These are phyloP conservation scores for Fusarium sp. DNA, from an alignment of 2,329 filamentous ascomycete species.

Conservation along the genomic window DNA sequence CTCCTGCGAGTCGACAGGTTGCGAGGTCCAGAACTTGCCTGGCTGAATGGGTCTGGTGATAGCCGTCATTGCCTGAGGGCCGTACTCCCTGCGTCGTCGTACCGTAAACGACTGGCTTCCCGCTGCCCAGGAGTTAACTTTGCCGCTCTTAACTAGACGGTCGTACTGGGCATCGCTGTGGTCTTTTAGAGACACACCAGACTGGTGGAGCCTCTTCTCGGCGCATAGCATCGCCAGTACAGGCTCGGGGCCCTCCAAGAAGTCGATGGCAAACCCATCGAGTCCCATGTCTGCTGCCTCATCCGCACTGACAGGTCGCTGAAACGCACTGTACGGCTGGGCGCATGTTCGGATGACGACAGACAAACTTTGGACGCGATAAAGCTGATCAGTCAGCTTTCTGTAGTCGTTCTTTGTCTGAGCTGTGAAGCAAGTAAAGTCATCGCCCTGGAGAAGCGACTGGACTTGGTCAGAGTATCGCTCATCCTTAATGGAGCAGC, in stretches of 20 bases:
- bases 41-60: slow-evolving; percentile 68
- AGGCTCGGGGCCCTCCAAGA: slow-evolving; percentile 80
- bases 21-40: slow-evolving; percentile 80
- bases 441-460: slow-evolving; percentile 60
- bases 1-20: slow-evolving; percentile 76
- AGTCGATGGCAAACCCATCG: slow-evolving; percentile 84
- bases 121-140: slow-evolving; percentile 77
- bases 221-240: slow-evolving; percentile 91
- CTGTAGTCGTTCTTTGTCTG: slow-evolving; percentile 82
- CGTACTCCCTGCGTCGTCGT: slow-evolving; percentile 82
- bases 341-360: slow-evolving; percentile 77
- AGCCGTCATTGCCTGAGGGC: slow-evolving; percentile 77
- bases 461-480: slow-evolving; percentile 70
- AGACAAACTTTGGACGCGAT: slow-evolving; percentile 71
- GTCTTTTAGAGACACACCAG: slow-evolving; percentile 72
- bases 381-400: slow-evolving; percentile 75
- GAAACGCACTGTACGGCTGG: slow-evolving; percentile 65
- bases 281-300: slow-evolving; percentile 73
- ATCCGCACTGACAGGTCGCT: slow-evolving; percentile 63
- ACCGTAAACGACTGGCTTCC: slow-evolving; percentile 73
- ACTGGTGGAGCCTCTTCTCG: slow-evolving; percentile 74
- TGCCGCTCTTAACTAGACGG: slow-evolving; percentile 67
- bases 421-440: slow-evolving; percentile 77
- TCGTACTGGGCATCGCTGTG: slow-evolving; percentile 76
- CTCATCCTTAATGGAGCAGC: slow-evolving; percentile 81